Base-by-base conservation (phyloP, 2,329 filamentous ascomycete species). In the Rhinocladiella similis region DNA sequence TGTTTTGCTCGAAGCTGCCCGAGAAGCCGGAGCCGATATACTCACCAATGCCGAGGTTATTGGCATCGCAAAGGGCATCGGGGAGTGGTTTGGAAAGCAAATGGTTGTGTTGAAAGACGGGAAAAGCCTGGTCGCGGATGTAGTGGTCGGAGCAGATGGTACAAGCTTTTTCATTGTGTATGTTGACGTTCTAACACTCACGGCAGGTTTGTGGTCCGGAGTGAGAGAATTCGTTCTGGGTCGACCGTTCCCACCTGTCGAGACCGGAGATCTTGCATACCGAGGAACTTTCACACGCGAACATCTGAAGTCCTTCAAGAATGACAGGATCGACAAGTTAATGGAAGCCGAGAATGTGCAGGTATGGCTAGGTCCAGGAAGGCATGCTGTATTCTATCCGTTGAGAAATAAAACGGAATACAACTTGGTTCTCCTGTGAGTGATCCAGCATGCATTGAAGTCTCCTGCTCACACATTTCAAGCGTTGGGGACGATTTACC, bases 191-290 rank as follows among this genome's bases (percentile, higher is more conserved):
- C 10, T 33, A 33, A 33, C 29, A 33, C n/a, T 41, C 38, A 3
- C 10, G 14, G 10, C 38, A 50, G 48, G 48, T 1, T 71, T 79
- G 41, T 77, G 75, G 67, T 75, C 71, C 9, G 54, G 63, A 38
- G 72, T 72, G 42, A 73, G 79, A 4, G 73, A 77, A 50, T 65
- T 70, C 5, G 69, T 83, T 12, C 62, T 80, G 12, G 73, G 73
- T 3, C 66, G 68, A 12, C 64, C 69, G 0, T 72, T 77, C 59
- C 75, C 76, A 0, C 77, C 80, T 1, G 65, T 73, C 10, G 72
- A 76, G 49, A 83, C 81, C 0, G 81, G 81, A 1, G 81, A 84
- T 64, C 66, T 83, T 22, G 81, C 81, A 2, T 84, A 83, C 65
- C 50, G 50, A 19, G 50, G 33, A 4, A 50, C 47, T 12, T 50